A percentile compares a stretch with the other conserved stretches of the same genome.
These are phyloP conservation scores for Penicillium ochrochloron DNA, from an alignment of 495 filamentous ascomycete genomes.

Conservation along the genomic window DNA sequence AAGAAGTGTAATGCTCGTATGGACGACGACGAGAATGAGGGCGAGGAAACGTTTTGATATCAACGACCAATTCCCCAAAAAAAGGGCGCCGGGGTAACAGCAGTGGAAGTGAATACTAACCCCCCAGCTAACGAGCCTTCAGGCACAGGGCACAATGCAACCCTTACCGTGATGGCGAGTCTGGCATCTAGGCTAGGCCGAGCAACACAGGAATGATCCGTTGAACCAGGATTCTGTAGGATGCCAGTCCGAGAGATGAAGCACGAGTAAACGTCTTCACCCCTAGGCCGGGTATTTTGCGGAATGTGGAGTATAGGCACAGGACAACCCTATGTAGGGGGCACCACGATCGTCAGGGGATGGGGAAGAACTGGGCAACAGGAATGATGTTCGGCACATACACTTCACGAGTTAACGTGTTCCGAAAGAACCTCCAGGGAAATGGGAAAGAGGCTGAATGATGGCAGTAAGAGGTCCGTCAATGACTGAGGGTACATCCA, in stretches of 20 bases:
- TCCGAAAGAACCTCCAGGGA: slow-evolving; percentile 27
- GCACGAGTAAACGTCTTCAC: slow-evolving; percentile 76
- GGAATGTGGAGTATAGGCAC: slow-evolving; percentile 60
- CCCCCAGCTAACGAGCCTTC: slow-evolving; percentile 53
- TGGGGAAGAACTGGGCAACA: slow-evolving; percentile 35
- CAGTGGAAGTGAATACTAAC: slow-evolving; percentile 44
- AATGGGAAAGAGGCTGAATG: slow-evolving; percentile 27
- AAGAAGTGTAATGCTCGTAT: slow-evolving; percentile 18
- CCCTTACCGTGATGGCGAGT: slow-evolving; percentile 70
- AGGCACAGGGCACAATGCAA: slow-evolving; percentile 55
- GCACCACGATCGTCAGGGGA: slow-evolving; percentile 49
- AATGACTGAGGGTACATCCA: slow-evolving; percentile 30
- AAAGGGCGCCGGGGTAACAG: slow-evolving; percentile 20
- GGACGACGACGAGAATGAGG: slow-evolving; percentile 15
- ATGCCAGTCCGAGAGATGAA: slow-evolving; percentile 59
- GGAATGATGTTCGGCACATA: slow-evolving; percentile 40
- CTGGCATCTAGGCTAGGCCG: slow-evolving; percentile 57
- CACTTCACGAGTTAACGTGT: slow-evolving; percentile 43
- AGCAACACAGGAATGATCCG: slow-evolving; percentile 58
- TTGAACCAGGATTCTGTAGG: slow-evolving; percentile 43
- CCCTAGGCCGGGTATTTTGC: slow-evolving; percentile 49
- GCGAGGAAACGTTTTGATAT: slow-evolving; percentile 32
- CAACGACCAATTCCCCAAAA: slow-evolving; percentile 23
- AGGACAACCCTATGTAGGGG: slow-evolving; percentile 51
- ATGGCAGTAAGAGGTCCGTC: slow-evolving; percentile 14